These are phyloP conservation scores for Excoecaria cochinchinensis DNA, from an alignment of 345 rosid species.

Conservation along the genomic window DNA sequence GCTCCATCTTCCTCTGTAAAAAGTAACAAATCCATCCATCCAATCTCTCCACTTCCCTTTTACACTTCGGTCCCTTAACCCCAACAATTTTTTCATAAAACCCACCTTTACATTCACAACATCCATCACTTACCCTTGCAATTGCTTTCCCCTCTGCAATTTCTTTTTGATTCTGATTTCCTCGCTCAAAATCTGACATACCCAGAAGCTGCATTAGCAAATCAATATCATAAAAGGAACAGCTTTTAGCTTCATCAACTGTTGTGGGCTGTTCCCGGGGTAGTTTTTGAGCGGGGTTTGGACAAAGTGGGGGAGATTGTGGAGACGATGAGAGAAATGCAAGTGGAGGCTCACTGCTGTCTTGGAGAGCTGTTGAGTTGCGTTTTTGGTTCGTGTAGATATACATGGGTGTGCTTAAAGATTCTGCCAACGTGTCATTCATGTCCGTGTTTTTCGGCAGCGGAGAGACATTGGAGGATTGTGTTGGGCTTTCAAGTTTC, in stretches of 20 bases:
- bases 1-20: constrained; percentile 42
- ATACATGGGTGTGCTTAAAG: constrained; percentile 42
- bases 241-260: not conserved
- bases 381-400: constrained; percentile 20
- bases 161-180: constrained; percentile 14
- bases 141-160: constrained; percentile 16
- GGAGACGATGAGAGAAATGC: constrained; percentile 41
- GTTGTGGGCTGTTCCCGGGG: not conserved
- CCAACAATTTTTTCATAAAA: constrained; percentile 50
- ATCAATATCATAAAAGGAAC: constrained; percentile 30
- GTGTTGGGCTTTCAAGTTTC: constrained; percentile 31
- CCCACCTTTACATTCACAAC: constrained; percentile 37
- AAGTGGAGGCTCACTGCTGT: constrained; percentile 47
- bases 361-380: constrained; percentile 20
- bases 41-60: constrained; percentile 41
- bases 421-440: constrained; percentile 20
- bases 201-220: constrained; percentile 39
- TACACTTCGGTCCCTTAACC: constrained; percentile 51
- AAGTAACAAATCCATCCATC: constrained; percentile 45
- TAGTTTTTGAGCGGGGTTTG: constrained; percentile 21
- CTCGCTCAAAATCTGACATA: constrained; percentile 16
- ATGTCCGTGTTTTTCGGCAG: constrained; percentile 7
- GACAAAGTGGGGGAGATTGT: constrained; percentile 20
- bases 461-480: constrained; percentile 6
- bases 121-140: constrained; percentile 16